Evolutionary conservation across 2,329 filamentous ascomycete species (phyloP), one percentile per base, ranked within the genome.

Genomic region (Periconia sp.): DNA sequence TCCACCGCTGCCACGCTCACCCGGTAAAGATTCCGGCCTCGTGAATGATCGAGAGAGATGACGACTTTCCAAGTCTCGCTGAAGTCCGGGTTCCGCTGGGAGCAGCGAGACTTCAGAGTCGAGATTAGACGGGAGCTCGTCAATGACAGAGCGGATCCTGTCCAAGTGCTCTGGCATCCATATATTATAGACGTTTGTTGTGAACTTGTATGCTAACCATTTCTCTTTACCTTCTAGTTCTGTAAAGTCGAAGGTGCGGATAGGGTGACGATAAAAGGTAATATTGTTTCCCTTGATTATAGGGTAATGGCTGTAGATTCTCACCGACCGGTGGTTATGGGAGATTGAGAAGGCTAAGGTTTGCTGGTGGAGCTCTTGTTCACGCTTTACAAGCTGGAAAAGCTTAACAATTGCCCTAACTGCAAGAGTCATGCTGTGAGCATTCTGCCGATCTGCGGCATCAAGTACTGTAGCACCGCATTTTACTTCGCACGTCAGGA

Each of bases 401-500:
- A 56, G 51, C 40, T 43, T 31, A 17, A 45, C 22, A 19, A 45
- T 36, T 38, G 30, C 47, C 30, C 50, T 35, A 39, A 56, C 33
- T 16, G 38, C 36, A 40, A 56, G 22, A 33, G 46, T 46, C 35
- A 45, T 35, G 29, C 30, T 55, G 30, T 57, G 36, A 35, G 52
- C 40, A 44, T 57, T 57, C 40, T 55, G 61, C 46, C 56, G 48
- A 46, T 63, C 53, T n/a, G 66, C 57, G 29, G 59, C 48, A 23
- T 66, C 58, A 47, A 53, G 71, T 1, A 53, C 63, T 18, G 49
- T 61, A 19, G 59, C 55, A 30, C 73, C 68, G 46, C 70, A 76
- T 56, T 78, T 78, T 1, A 78, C 74, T 54, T 80, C 73, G 54
- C 70, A 76, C 0, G 72, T 71, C 0, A 80, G 60, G 48, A 79